Evolutionary conservation across 352 stramenopile species (phyloP).

Genomic region (Globisporangium carolinianum): DNA sequence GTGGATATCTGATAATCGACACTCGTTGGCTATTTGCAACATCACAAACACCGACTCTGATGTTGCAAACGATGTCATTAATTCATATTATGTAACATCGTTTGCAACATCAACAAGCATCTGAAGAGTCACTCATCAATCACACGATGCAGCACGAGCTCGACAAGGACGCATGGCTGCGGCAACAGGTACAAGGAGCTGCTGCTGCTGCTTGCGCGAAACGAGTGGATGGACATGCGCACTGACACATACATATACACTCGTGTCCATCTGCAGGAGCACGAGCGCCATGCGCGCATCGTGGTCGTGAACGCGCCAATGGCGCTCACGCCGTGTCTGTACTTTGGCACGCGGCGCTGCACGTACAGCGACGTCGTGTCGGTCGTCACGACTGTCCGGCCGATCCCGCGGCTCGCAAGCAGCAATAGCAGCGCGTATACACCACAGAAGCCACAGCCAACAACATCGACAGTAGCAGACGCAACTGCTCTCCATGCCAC

Average conservation of each 20-base stretch:
- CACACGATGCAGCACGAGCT: not conserved
- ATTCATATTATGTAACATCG: too few species aligned
- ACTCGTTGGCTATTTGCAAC: too few species aligned
- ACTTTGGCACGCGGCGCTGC: constrained; percentile 64
- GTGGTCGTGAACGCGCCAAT: constrained; percentile 54
- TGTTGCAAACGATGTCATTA: too few species aligned
- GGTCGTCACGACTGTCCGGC: constrained; percentile 46
- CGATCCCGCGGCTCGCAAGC: constrained; percentile 18
- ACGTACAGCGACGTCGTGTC: constrained; percentile 73
- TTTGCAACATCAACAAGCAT: too few species aligned
- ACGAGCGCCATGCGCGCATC: constrained; percentile 40
- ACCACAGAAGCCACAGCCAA: not conserved
- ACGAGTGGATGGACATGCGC: not conserved
- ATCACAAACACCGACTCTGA: too few species aligned
- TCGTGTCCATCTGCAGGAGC: constrained; percentile 14
- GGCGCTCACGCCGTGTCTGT: constrained; percentile 44
- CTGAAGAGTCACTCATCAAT: too few species aligned
- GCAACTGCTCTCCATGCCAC: not conserved
- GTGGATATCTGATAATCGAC: too few species aligned
- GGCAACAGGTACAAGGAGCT: not conserved
- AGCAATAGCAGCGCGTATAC: constrained; percentile 1
- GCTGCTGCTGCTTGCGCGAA: too few species aligned
- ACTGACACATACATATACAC: not conserved
- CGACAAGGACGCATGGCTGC: constrained; percentile 2
- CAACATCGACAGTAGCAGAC: not conserved